These are phyloP conservation scores for Parastagonospora nodorum DNA, from an alignment of 2,329 filamentous ascomycete genomes.

Conservation along the genomic window DNA sequence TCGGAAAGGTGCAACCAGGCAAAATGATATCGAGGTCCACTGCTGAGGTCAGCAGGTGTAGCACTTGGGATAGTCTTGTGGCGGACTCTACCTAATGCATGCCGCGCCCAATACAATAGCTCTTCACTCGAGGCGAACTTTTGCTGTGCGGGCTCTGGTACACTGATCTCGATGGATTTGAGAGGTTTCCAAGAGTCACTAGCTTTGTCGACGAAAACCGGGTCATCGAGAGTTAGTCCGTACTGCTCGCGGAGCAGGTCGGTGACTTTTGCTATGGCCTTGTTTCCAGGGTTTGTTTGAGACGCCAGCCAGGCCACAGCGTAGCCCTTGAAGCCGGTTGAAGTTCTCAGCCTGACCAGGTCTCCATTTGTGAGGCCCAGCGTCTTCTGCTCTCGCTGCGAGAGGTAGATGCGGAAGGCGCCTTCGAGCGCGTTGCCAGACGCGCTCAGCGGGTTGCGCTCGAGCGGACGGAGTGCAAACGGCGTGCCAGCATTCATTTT, in stretches of 20 bases:
- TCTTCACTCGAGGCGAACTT: constrained; percentile 34
- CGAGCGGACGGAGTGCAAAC: constrained; percentile 61
- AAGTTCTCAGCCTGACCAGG: constrained; percentile 58
- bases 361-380: constrained; percentile 64
- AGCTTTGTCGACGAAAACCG: constrained; percentile 63
- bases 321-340: constrained; percentile 52
- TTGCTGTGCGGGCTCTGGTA: constrained; percentile 23
- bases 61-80: not conserved
- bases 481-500: constrained; percentile 28
- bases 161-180: constrained; percentile 34
- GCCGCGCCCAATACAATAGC: constrained; percentile 35
- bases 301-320: constrained; percentile 68
- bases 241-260: constrained; percentile 74
- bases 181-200: constrained; percentile 39
- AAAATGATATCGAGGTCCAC: constrained; percentile 70
- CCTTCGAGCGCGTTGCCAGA: constrained; percentile 57
- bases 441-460: constrained; percentile 53
- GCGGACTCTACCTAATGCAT: constrained; percentile 36
- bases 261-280: constrained; percentile 63
- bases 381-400: constrained; percentile 60
- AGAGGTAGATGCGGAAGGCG: constrained; percentile 64
- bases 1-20: constrained; percentile 72
- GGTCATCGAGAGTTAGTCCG: constrained; percentile 65
- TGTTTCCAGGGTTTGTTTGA: constrained; percentile 48
- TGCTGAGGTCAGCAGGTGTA: constrained; percentile 35